Base-by-base conservation (phyloP, 495 filamentous ascomycete species). In the Chaetomium cochliodes region DNA sequence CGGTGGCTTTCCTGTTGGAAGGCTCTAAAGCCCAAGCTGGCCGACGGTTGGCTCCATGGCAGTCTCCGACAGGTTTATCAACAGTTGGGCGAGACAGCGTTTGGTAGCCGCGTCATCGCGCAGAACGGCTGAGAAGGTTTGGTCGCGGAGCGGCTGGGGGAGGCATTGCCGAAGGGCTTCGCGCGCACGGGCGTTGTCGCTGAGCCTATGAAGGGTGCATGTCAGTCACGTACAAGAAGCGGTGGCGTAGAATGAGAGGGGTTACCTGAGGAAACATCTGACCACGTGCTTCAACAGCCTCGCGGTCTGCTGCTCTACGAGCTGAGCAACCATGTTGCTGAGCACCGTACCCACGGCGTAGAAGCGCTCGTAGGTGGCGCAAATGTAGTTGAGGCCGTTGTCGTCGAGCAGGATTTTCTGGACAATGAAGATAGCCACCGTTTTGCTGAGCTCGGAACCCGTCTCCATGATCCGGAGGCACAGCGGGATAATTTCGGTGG, bases 381-480 rank as follows among this genome's bases (percentile, higher is more conserved):
- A 99, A 63, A 99, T 99, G 75, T 99, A 99, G 46, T 90, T 92
- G 64, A 99, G 82, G n/a, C 94, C 94, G 73, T 94, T 91, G 69
- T 99, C 94, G 73, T 99, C 94, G 5, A 99, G 83, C 46, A 99
- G 79, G 41, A 99, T 99, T 79, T 99, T 99, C 80, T 99, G 94
- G n/a, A 99, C 94, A 71, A 99, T 99, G 80, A 99, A 99, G 66
- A 99, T 99, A 42, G 94, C 94, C 11, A 99, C 94, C 1, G 94
- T 99, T 81, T 98, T 99, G 82, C 92, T 97, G 51, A 99, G 82
- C 74, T 99, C 94, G 0, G 94, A 98, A 39, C 96, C 96, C 0
- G 94, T 99, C 81, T 99, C 94, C 94, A 99, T 99, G 72, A 99
- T 98, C 39, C 94, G 87, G 28, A 99, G 90, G 73, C 94, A 99